Evolutionary conservation across 1,284 basidiomycete species (phyloP).

Genomic region (Tilletia caries): DNA sequence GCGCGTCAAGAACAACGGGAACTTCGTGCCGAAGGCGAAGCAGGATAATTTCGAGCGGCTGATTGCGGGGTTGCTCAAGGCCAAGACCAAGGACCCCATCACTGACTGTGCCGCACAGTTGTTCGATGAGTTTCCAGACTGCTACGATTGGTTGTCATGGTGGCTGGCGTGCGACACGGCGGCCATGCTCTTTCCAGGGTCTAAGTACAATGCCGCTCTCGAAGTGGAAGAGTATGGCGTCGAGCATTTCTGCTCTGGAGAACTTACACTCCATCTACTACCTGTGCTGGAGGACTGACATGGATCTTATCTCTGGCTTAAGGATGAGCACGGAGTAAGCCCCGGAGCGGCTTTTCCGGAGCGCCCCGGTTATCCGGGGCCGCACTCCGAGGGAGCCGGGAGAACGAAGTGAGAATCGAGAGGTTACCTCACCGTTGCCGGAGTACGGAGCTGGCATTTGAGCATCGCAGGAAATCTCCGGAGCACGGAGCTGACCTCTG

Average conservation of each 20-base stretch:
- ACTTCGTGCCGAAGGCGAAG: slow-evolving; percentile 7
- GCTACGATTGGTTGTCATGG: not conserved
- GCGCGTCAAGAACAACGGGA: not conserved
- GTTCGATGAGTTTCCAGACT: not conserved
- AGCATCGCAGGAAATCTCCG: too few species aligned
- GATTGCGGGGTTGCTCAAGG: not conserved
- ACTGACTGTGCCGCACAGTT: not conserved
- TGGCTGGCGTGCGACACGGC: not conserved
- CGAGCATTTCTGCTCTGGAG: slow-evolving; percentile 1
- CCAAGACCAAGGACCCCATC: not conserved
- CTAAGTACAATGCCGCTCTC: not conserved
- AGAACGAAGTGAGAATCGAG: too few species aligned
- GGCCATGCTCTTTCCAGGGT: not conserved
- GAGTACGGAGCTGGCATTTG: too few species aligned
- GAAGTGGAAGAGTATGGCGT: not conserved
- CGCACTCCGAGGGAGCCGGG: too few species aligned
- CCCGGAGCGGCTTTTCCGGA: too few species aligned
- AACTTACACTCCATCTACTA: slow-evolving; percentile 2
- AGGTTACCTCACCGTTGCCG: too few species aligned
- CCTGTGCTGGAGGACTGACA: not conserved
- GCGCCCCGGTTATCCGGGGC: too few species aligned
- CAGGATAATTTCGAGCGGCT: not conserved
- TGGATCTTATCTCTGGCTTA: not conserved
- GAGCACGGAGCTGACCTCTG: too few species aligned
- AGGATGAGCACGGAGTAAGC: too few species aligned